Conservation (phyloP, 2,329 filamentous ascomycete genomes). For the Aureobasidium musti region DNA sequence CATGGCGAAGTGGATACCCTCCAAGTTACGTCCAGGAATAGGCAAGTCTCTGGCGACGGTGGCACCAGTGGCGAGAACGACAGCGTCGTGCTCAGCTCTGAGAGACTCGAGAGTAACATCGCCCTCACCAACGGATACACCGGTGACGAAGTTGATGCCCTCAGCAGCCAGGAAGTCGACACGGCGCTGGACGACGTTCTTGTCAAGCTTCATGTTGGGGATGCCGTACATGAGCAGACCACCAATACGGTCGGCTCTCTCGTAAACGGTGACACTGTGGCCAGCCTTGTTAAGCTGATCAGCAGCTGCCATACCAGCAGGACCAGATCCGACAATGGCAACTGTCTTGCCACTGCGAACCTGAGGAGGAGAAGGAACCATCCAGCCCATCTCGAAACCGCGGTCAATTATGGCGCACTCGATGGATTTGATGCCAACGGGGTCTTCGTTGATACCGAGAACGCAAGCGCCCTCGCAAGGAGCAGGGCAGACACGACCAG, state of each 20-base stretch:
- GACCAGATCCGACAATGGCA: constrained; percentile 88
- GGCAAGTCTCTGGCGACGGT: constrained; percentile 91
- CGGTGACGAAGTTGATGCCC: constrained; percentile 79
- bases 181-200: constrained; percentile 92
- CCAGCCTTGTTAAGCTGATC: constrained; percentile 95
- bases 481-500: constrained; percentile 92
- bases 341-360: constrained; percentile 84
- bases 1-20: constrained; percentile 95
- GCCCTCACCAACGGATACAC: constrained; percentile 74
- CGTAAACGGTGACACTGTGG: constrained; percentile 85
- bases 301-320: constrained; percentile 83
- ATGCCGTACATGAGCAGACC: constrained; percentile 98
- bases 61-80: constrained; percentile 88
- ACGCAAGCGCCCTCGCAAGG: constrained; percentile 97
- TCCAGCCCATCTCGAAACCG: constrained; percentile 98
- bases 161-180: constrained; percentile 93
- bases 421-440: constrained; percentile 97
- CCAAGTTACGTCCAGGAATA: constrained; percentile 82
- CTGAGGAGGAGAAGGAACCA: constrained; percentile 78
- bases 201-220: constrained; percentile 99
- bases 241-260: constrained; percentile 86
- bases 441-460: constrained; percentile 93
- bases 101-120: constrained; percentile 69
- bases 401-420: constrained; percentile 98
- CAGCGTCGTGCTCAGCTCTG: constrained; percentile 73